Base-by-base conservation (phyloP, 2,329 filamentous ascomycete species). In the Polychaeton citri region DNA sequence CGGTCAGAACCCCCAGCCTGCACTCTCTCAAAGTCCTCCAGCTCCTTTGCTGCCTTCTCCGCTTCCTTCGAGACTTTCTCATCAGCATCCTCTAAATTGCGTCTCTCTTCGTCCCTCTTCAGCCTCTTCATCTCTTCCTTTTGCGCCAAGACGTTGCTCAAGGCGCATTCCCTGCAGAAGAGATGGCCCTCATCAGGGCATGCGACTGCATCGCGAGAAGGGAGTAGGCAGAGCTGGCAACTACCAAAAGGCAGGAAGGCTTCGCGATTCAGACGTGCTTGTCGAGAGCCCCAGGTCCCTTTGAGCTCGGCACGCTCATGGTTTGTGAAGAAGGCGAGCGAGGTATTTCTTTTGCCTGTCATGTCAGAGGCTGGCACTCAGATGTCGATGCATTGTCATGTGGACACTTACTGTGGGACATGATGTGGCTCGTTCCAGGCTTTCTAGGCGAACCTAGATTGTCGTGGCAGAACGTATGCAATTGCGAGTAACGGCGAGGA, bases 111-210 rank as follows among this genome's bases (percentile, higher is more conserved):
- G 16, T 72, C 69, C 47, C 74, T 80, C 41, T 84, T 82, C 2
- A 82, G 54, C 0, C 90, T 74, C 56, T 86, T 90, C 44, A 93
- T 87, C 54, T 96, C 90, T 62, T 87, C 82, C 48, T 84, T 79
- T 60, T 98, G 88, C 1, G 85, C 73, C 1, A 96, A 69, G n/a
- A 98, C 76, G 51, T 96, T 94, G 47, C 69, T 78, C 36, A 96
- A 74, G 6, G 86, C 87, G 63, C 88, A 98, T 64, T 96, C 90
- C 48, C 85, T 78, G 59, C 88, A 98, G 64, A 96, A 96, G 10
- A 98, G 69, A 58, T 96, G 87, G 42, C 88, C 88, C 44, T 78
- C 73, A 2, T 61, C 60, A 2, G 72, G 66, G 59, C 88, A 96
- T 16, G 84, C 77, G 21, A 95, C 85, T 1, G 90, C 87, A 32